A percentile compares a stretch with the other conserved stretches of the same genome.
phyloP scores from a whole-genome alignment of 768 basidiomycete species.

The Boletus rex-veris region DNA sequence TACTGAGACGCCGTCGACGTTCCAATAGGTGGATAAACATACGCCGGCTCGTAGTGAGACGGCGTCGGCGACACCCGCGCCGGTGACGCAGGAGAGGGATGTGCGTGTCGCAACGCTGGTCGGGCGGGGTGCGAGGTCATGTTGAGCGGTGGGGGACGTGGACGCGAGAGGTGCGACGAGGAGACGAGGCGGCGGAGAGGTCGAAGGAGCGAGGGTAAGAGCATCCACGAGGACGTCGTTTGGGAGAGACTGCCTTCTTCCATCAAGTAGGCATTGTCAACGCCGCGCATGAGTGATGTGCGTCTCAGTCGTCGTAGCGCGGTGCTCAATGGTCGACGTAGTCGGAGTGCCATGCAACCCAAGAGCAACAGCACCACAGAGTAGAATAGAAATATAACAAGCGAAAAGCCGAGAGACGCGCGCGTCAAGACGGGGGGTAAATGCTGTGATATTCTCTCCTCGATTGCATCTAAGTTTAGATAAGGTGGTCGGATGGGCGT shows the following conservation, averaged over 20 bases:
- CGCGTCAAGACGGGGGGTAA: constrained; percentile 61
- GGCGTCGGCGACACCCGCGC: constrained; percentile 4
- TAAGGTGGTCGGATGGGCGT: constrained; percentile 64
- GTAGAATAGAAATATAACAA: constrained; percentile 59
- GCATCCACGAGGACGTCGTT: constrained; percentile 14
- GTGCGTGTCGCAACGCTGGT: constrained; percentile 19
- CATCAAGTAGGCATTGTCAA: constrained; percentile 35
- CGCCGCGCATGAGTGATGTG: constrained; percentile 33
- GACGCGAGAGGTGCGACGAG: constrained; percentile 18
- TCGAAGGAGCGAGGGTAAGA: constrained; percentile 26
- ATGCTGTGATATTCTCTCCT: constrained; percentile 63
- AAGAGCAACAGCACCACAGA: constrained; percentile 41
- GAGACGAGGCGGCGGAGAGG: constrained; percentile 27
- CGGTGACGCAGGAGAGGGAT: constrained; percentile 21
- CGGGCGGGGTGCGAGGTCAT: constrained; percentile 2
- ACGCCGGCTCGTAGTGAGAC: constrained; percentile 17
- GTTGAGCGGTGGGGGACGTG: constrained; percentile 23
- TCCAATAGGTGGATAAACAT: constrained; percentile 25
- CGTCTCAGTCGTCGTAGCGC: constrained; percentile 45
- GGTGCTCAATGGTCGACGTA: constrained; percentile 54
- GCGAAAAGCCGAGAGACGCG: constrained; percentile 69
- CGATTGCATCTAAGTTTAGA: constrained; percentile 54
- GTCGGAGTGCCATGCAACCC: constrained; percentile 46
- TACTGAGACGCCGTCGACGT: constrained; percentile 34
- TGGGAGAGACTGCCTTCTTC: constrained; percentile 41